Evolutionary conservation across 2,329 filamentous ascomycete species (phyloP), one percentile per base, ranked within the genome.

Genomic region (Phyllosticta citribraziliensis): DNA sequence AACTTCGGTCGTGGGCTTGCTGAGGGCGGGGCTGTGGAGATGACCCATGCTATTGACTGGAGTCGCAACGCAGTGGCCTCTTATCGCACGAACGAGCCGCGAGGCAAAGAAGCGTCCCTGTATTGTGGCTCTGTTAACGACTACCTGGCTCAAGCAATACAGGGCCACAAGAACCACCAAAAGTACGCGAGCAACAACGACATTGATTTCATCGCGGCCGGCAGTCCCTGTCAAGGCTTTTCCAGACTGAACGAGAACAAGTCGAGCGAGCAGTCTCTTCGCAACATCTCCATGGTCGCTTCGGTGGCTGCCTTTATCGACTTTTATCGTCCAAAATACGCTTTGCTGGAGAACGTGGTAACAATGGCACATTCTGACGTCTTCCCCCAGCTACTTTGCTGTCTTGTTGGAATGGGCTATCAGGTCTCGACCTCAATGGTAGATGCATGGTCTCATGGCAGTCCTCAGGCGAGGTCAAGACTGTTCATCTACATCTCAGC

Each of bases 211-310:
- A 83, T 93, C 9, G 82, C 82, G 1, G 89, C 83, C 1, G 90
- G 90, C 0, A 89, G 84, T 57, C 90, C 90, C 0, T 95, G 90
- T 65, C 88, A 87, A 17, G 89, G 88, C 0, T 94, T 91, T 67
- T 91, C 88, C 0, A 59, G 65, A 0, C 71, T 89, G 0, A 92
- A 92, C 5, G 66, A 66, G 0, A 72, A 86, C 66, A 84, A 80
- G 66, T 74, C 78, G 0, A 86, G 81, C 1, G 68, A 76, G 0
- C 59, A 75, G 3, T 86, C 88, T 9, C 73, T 84, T 5, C 83
- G 84, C 62, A 91, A 94, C 68, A 87, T 88, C 35, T 92, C 88
- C 0, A 82, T 94, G 30, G 82, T 94, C 0, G 89, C 88, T 0
- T 88, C 88, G 0, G 89, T 93, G 47, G 86, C 85, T 0, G 84